These are phyloP conservation scores for Lachancea kluyveri DNA, from an alignment of 805 yeast species.

Conservation along the genomic window DNA sequence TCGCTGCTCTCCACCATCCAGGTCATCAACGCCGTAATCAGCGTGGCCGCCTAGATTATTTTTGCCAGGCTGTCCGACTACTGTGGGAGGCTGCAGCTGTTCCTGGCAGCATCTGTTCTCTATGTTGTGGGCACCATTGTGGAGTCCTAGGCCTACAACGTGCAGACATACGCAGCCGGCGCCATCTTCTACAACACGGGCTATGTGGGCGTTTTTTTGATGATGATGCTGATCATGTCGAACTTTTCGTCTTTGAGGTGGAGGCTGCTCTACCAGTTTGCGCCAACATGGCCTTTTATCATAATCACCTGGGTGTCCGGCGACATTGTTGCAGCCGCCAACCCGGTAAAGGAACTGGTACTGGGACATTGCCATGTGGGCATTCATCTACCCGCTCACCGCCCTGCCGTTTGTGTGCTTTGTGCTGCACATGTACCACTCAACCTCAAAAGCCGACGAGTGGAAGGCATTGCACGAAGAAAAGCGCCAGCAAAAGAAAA, in stretches of 20 bases:
- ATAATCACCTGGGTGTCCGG: conserved; percentile 65
- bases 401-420: conserved; percentile 39
- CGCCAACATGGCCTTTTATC: conserved; percentile 56
- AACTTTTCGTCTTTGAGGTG: conserved; percentile 56
- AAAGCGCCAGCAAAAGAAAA: conserved; percentile 27
- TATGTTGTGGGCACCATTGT: conserved; percentile 60
- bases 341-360: conserved; percentile 32
- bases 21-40: conserved; percentile 52
- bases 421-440: conserved; percentile 35
- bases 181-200: conserved; percentile 49
- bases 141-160: conserved; percentile 53
- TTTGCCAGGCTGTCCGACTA: conserved; percentile 59
- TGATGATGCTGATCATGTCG: conserved; percentile 46
- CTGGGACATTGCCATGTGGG: conserved; percentile 51
- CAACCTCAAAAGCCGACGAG: not conserved
- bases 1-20: conserved; percentile 53
- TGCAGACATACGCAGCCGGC: conserved; percentile 59
- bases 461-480: conserved; percentile 13
- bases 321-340: conserved; percentile 34
- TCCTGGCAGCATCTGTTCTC: conserved; percentile 44
- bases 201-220: conserved; percentile 51
- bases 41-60: conserved; percentile 62
- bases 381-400: conserved; percentile 43
- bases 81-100: conserved; percentile 57
- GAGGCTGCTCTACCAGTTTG: conserved; percentile 49